Evolutionary conservation across 257 asterid species (phyloP).

Genomic region (Solanum neorickii): DNA sequence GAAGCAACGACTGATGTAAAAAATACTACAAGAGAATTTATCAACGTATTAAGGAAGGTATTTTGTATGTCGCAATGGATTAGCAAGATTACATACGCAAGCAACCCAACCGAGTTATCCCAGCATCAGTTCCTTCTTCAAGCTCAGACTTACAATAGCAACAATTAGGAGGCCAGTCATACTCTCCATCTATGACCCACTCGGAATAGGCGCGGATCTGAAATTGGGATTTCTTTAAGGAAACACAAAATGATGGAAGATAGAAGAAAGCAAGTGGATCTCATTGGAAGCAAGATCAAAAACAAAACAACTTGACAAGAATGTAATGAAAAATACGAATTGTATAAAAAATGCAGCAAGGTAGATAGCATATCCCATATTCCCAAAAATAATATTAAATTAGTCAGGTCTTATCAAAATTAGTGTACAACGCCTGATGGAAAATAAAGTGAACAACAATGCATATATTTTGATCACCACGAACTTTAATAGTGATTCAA

Average conservation of each 20-base stretch:
- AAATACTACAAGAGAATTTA: background rate
- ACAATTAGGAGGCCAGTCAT: slow-evolving; percentile 98
- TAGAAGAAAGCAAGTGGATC: background rate
- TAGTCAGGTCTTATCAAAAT: background rate
- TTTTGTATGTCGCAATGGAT: background rate
- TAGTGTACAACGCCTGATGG: background rate
- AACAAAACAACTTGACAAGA: background rate
- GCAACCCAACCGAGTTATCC: slow-evolving; percentile 89
- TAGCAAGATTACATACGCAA: slow-evolving; percentile 54
- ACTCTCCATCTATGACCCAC: slow-evolving; percentile 97
- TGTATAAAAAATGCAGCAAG: background rate
- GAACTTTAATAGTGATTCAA: background rate
- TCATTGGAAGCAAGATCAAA: background rate
- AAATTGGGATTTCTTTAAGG: background rate
- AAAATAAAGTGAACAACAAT: background rate
- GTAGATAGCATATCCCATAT: background rate
- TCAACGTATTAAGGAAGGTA: background rate
- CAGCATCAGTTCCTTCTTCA: slow-evolving; percentile 55
- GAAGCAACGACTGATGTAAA: background rate
- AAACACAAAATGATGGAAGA: background rate
- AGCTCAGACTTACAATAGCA: slow-evolving; percentile 67
- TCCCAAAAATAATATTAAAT: background rate
- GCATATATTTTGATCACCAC: background rate
- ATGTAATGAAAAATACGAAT: background rate
- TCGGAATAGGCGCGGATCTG: slow-evolving; percentile 84